A percentile compares a stretch with the other conserved stretches of the same genome.
These are phyloP conservation scores for Talaromyces proteolyticus DNA, from an alignment of 495 filamentous ascomycete genomes.

Conservation along the genomic window DNA sequence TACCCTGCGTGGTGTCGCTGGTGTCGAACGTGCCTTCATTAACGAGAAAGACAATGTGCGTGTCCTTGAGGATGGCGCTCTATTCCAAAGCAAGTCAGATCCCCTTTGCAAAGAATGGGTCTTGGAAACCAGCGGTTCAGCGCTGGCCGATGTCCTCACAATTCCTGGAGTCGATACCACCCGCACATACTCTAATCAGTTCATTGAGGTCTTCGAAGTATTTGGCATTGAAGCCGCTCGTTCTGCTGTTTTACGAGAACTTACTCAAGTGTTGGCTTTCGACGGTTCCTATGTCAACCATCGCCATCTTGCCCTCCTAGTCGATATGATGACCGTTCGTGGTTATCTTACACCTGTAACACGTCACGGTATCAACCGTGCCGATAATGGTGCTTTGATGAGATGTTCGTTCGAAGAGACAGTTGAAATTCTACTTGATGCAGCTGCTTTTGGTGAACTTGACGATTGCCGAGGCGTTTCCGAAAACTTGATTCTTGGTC, in stretches of 20 bases:
- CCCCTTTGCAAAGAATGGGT: conserved; percentile 83
- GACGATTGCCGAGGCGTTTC: conserved; percentile 97
- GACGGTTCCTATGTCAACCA: conserved; percentile 99
- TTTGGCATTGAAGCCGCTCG: conserved; percentile 96
- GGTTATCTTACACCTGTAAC: conserved; percentile 93
- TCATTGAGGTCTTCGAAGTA: conserved; percentile 86
- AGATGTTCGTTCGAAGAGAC: conserved; percentile 99
- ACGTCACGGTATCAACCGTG: conserved; percentile 96
- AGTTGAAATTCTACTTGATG: conserved; percentile 94
- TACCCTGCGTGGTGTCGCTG: conserved; percentile 81
- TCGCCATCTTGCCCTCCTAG: conserved; percentile 90
- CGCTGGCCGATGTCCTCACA: conserved; percentile 72
- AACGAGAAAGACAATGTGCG: conserved; percentile 67
- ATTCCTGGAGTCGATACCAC: conserved; percentile 84
- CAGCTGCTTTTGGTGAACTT: conserved; percentile 86
- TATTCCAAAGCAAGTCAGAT: conserved; percentile 64
- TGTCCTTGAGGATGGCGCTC: conserved; percentile 56
- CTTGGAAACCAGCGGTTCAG: conserved; percentile 86
- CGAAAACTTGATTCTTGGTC: conserved; percentile 97
- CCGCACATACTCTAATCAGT: conserved; percentile 91
- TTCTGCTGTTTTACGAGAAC: conserved; percentile 75
- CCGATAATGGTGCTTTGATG: conserved; percentile 97
- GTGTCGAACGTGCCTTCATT: conserved; percentile 87
- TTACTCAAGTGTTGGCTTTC: conserved; percentile 88
- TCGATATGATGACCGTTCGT: conserved; percentile 96